These are phyloP conservation scores for Epichloe hybrida DNA, from an alignment of 2,329 filamentous ascomycete species.

Conservation along the genomic window DNA sequence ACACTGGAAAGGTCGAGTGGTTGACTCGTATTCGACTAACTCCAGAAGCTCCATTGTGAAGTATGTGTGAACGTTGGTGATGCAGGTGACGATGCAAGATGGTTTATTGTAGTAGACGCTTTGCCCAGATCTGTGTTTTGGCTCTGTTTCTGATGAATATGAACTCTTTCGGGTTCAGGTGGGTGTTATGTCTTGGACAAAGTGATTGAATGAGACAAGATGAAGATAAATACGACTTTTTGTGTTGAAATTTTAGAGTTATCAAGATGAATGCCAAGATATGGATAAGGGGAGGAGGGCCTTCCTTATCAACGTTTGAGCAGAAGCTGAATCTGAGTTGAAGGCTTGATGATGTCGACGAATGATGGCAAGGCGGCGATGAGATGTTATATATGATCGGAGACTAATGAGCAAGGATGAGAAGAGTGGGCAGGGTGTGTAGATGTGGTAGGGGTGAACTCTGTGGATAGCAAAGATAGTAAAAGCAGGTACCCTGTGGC, in stretches of 20 bases:
- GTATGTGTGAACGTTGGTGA: neutral
- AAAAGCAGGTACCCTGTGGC: neutral
- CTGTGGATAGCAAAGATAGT: neutral
- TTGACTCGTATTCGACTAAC: slow-evolving; percentile 49
- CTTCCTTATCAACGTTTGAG: slow-evolving; percentile 1
- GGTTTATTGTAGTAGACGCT: no score
- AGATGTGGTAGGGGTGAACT: neutral
- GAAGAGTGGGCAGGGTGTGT: neutral
- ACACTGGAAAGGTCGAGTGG: slow-evolving; percentile 49
- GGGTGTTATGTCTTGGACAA: neutral
- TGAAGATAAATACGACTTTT: neutral
- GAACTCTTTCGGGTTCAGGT: no score
- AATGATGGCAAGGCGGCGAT: slow-evolving; percentile 4
- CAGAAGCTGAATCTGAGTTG: neutral
- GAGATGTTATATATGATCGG: slow-evolving; percentile 9
- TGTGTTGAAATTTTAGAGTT: neutral
- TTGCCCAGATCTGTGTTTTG: no score
- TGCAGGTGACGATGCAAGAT: neutral
- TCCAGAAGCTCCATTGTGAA: slow-evolving; percentile 47
- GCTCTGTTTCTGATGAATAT: neutral
- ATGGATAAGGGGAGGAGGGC: neutral
- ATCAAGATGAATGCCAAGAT: neutral
- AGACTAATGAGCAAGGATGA: slow-evolving; percentile 6
- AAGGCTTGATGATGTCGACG: slow-evolving; percentile 3
- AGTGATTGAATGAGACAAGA: neutral